Evolutionary conservation across 2,329 filamentous ascomycete species (phyloP).

Genomic region (Fonsecaea erecta): DNA sequence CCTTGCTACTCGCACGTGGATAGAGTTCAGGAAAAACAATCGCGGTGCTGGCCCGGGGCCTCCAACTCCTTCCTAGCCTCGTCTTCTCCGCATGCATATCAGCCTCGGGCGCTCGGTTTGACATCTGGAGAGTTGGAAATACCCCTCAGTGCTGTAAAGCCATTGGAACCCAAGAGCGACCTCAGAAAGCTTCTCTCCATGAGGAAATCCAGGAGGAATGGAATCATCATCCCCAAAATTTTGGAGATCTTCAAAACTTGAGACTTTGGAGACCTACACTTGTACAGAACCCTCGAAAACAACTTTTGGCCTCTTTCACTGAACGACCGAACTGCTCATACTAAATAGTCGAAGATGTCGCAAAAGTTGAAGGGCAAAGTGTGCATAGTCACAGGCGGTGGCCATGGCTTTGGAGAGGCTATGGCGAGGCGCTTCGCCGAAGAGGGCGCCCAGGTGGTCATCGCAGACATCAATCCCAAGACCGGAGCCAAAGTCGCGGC

Average conservation of each 20-base stretch:
- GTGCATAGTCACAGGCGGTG: constrained; percentile 40
- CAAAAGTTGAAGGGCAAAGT: constrained; percentile 14
- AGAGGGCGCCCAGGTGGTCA: constrained; percentile 81
- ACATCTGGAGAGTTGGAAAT: background rate
- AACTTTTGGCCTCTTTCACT: background rate
- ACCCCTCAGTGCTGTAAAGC: constrained; percentile 13
- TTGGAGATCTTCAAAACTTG: background rate
- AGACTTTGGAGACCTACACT: background rate
- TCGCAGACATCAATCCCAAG: constrained; percentile 82
- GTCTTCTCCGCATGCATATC: background rate
- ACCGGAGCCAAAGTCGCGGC: constrained; percentile 72
- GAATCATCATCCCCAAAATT: background rate
- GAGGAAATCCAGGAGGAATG: background rate
- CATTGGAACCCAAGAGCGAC: background rate
- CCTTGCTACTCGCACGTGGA: background rate
- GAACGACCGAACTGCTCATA: background rate
- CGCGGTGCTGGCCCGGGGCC: background rate
- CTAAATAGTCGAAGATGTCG: background rate
- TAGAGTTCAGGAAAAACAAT: background rate
- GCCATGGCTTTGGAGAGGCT: constrained; percentile 50
- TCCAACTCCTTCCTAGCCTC: constrained; percentile 1
- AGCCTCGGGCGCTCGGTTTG: background rate
- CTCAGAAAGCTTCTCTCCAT: background rate
- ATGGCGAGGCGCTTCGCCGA: constrained; percentile 68
- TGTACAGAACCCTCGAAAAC: background rate